Base-by-base conservation (phyloP, 2,329 filamentous ascomycete species). In the Stylonectria norvegica region DNA sequence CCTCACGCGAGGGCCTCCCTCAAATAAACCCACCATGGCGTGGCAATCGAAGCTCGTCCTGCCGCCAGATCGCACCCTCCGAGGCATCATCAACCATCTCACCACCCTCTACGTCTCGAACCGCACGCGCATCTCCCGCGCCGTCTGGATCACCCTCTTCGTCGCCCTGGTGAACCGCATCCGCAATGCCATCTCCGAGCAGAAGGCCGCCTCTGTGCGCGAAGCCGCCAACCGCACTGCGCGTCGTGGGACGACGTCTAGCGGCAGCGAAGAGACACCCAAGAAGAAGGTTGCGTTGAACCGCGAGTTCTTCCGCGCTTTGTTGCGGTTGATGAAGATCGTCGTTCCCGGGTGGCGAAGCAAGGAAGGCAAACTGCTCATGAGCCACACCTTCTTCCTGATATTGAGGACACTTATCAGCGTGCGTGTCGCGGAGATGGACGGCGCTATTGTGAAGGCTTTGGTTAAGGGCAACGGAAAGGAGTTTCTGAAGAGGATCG, bases 391-490 rank as follows among this genome's bases (percentile, higher is more conserved):
- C 59, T 81, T 97, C 56, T 98, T 98, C 62, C 70, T 98, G 52
- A 85, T 98, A 15, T 65, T 96, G 45, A 73, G 93, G 55, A 97
- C 93, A 1, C 70, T 98, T 59, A 89, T 98, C 55, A 96, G 90
- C 66, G 65, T 98, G 56, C 95, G 95, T 65, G 93, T 98, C 16
- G 93, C 93, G 2, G 90, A 95, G 64, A 83, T 98, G 73, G 93
- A 98, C 66, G 93, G 93, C 32, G 83, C 83, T 45, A 79, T 98
- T 45, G 93, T 98, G 43, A 95, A 93, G 68, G 90, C 82, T 49
- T 70, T 98, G 40, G 90, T 98, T 32, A 84, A 89, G 64, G 93
- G 93, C 2, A 93, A 85, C 52, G 93, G 91, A 12, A 87, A 81
- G 64, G 89, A 95, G 51, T 98, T 98, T 53, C 61, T 97, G 55